A percentile compares a stretch with the other conserved stretches of the same genome.
These are phyloP conservation scores for Stramenopiles sp. DNA, from an alignment of 352 stramenopile genomes.

Conservation along the genomic window DNA sequence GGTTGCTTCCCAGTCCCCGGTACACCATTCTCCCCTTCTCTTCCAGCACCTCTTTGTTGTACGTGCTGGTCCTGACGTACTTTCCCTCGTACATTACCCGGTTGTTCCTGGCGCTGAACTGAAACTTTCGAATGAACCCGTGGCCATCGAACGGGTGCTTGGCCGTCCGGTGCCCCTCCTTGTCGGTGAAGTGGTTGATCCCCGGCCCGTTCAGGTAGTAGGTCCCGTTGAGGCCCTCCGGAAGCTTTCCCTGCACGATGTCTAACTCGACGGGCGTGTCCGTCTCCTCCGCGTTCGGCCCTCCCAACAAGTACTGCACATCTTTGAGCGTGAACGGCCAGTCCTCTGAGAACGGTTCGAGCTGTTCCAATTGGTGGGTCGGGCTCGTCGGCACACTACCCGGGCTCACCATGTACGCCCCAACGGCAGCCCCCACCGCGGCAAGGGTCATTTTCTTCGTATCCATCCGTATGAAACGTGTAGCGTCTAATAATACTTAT, in stretches of 20 bases:
- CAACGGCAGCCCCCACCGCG: too few species aligned
- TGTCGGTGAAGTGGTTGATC: neutral
- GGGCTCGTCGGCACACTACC: neutral
- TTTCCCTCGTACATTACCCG: neutral
- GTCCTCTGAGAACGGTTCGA: neutral
- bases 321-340: conserved; percentile 12
- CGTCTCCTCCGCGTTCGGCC: neutral
- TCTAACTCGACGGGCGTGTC: neutral
- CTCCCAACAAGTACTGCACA: neutral
- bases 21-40: neutral
- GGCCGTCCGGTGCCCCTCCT: neutral
- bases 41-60: neutral
- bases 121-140: neutral
- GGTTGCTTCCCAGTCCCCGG: neutral
- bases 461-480: too few species aligned
- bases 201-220: neutral
- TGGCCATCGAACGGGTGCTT: neutral
- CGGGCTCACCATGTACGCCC: too few species aligned
- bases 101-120: neutral
- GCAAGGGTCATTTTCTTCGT: too few species aligned
- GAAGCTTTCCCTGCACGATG: neutral
- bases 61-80: neutral
- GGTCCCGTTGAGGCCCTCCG: neutral
- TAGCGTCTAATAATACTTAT: too few species aligned
- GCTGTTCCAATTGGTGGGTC: neutral